Conservation (phyloP, 2,329 filamentous ascomycete species). For the Alternaria consortialis region DNA sequence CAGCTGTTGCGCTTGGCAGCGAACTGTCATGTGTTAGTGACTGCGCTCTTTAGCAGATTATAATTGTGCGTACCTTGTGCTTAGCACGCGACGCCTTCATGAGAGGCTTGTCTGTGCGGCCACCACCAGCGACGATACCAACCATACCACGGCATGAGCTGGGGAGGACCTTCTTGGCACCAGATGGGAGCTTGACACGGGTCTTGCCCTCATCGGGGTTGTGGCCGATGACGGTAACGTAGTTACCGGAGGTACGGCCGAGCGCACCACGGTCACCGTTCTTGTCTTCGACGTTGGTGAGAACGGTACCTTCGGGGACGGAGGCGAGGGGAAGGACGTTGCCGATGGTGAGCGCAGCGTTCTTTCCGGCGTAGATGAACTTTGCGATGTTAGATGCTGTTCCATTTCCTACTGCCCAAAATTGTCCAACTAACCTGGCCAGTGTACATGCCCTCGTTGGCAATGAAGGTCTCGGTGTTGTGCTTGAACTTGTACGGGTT, state of each 20-base stretch:
- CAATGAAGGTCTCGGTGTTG: slow-evolving; percentile 98
- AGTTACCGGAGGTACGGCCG: slow-evolving; percentile 98
- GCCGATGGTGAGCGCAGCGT: slow-evolving; percentile 93
- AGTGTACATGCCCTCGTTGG: slow-evolving; percentile 99
- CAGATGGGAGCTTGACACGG: slow-evolving; percentile 98
- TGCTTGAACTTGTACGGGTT: slow-evolving; percentile 99
- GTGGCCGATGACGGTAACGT: slow-evolving; percentile 74
- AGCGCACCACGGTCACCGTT: slow-evolving; percentile 94
- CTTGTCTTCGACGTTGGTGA: slow-evolving; percentile 99
- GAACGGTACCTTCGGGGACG: slow-evolving; percentile 98
- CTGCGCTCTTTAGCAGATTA: not conserved
- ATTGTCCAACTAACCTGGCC: slow-evolving; percentile 69
- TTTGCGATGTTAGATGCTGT: slow-evolving; percentile 33
- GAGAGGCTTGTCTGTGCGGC: slow-evolving; percentile 99
- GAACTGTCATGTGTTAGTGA: slow-evolving; percentile 65
- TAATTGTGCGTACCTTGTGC: slow-evolving; percentile 71
- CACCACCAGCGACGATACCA: slow-evolving; percentile 98
- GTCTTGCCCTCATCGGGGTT: slow-evolving; percentile 86
- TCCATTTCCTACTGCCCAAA: not conserved
- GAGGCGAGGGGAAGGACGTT: slow-evolving; percentile 95
- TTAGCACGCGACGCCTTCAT: slow-evolving; percentile 99
- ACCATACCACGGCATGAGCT: slow-evolving; percentile 96
- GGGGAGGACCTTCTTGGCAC: slow-evolving; percentile 98
- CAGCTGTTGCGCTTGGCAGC: slow-evolving; percentile 99
- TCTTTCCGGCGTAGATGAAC: slow-evolving; percentile 99